Evolutionary conservation across 2,329 filamentous ascomycete genomes (phyloP).

Genomic region (Camillea tinctor): DNA sequence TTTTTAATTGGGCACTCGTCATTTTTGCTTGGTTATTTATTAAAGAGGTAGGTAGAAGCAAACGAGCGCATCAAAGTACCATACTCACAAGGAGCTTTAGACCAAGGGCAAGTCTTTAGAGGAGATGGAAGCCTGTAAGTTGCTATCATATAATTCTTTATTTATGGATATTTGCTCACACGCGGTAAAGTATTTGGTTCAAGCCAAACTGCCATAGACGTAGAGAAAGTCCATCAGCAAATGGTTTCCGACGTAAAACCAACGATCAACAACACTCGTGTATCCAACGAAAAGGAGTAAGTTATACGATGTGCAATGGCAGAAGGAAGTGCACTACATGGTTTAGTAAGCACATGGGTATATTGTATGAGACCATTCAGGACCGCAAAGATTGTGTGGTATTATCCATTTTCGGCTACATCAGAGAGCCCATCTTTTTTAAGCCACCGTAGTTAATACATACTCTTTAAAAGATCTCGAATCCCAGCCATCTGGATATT

Average conservation of each 20-base stretch:
- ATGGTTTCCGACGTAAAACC: not conserved
- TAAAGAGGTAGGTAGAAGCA: slow-evolving; percentile 14
- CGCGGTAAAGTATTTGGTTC: slow-evolving; percentile 7
- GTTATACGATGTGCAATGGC: not conserved
- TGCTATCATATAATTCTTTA: not conserved
- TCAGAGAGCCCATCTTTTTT: no score
- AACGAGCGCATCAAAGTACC: slow-evolving; percentile 38
- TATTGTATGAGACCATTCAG: no score
- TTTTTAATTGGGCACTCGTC: no score
- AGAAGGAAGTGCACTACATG: no score
- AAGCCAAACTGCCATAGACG: slow-evolving; percentile 13
- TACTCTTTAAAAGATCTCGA: no score
- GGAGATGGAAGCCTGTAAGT: slow-evolving; percentile 36
- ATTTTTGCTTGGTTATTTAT: no score
- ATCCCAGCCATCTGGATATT: no score
- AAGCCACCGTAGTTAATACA: no score
- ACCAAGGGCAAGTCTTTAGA: slow-evolving; percentile 44
- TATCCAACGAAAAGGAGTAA: not conserved
- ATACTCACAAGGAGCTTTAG: slow-evolving; percentile 9
- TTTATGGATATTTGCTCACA: not conserved
- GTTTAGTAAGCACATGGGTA: no score
- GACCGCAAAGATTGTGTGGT: no score
- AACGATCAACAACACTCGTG: not conserved
- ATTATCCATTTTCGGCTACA: no score
- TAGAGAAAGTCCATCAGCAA: slow-evolving; percentile 14